Percentiles rank a stretch among this genome's conserved stretches.
phyloP scores from a whole-genome alignment of 306 rosid genomes.

The Trifolium dubium region DNA sequence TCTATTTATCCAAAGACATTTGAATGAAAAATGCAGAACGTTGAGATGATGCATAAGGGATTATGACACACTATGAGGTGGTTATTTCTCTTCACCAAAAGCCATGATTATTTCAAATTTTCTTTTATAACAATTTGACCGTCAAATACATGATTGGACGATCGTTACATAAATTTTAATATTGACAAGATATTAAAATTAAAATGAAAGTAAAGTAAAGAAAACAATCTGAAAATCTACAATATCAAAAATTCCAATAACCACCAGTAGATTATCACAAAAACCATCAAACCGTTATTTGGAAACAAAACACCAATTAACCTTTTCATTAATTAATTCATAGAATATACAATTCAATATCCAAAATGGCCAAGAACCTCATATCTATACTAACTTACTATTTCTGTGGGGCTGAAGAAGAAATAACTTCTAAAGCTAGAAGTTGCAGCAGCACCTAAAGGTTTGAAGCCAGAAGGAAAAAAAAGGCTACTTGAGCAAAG shows the following conservation, averaged over 20 bases:
- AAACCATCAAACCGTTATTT: conserved; percentile 16
- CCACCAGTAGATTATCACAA: conserved; percentile 30
- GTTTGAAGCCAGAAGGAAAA: conserved; percentile 21
- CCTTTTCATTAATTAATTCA: not conserved
- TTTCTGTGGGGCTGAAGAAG: conserved; percentile 10
- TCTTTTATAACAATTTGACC: not conserved
- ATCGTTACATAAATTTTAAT: not conserved
- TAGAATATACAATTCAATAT: conserved; percentile 14
- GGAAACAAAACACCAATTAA: conserved; percentile 10
- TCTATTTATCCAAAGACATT: not conserved
- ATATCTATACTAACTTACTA: conserved; percentile 25
- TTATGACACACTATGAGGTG: not conserved
- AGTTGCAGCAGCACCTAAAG: not conserved
- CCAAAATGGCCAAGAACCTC: conserved; percentile 29
- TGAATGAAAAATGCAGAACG: not conserved
- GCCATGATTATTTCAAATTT: not conserved
- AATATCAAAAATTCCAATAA: not conserved
- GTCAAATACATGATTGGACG: not conserved
- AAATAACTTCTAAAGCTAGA: conserved; percentile 1
- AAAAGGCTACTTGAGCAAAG: not conserved
- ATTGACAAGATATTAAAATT: not conserved
- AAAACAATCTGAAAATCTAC: not conserved
- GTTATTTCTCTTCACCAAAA: not conserved
- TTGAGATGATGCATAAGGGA: not conserved
- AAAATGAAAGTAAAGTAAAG: not conserved